Evolutionary conservation across 2,329 filamentous ascomycete genomes (phyloP).

Genomic region (Paraphoma chrysanthemicola): DNA sequence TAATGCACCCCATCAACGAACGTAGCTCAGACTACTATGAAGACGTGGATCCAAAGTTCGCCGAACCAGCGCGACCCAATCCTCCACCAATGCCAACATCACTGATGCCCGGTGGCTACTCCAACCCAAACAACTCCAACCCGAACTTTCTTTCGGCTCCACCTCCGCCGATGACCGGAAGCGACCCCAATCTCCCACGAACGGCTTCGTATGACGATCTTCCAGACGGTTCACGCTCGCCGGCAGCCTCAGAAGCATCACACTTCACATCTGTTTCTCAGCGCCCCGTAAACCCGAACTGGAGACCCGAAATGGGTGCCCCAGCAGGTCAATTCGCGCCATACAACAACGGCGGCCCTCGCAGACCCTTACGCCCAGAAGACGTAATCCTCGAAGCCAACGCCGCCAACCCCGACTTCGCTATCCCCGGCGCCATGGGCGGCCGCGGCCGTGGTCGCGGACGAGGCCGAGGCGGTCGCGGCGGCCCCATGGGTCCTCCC

Average conservation of each 20-base stretch:
- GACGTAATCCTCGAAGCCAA: conserved; percentile 73
- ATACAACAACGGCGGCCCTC: conserved; percentile 36
- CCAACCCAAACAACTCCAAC: conserved; percentile 30
- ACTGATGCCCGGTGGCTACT: conserved; percentile 43
- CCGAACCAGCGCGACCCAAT: conserved; percentile 52
- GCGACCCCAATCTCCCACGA: conserved; percentile 45
- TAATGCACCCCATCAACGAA: conserved; percentile 16
- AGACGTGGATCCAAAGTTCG: conserved; percentile 90
- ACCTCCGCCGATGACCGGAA: conserved; percentile 20
- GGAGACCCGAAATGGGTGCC: conserved; percentile 65
- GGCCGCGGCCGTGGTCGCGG: conserved; percentile 43
- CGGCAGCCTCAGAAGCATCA: conserved; percentile 75
- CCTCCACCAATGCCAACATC: conserved; percentile 41
- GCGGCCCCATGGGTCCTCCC: conserved; percentile 37
- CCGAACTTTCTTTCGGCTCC: conserved; percentile 31
- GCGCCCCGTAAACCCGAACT: conserved; percentile 85
- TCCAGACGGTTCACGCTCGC: conserved; percentile 70
- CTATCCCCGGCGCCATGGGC: conserved; percentile 62
- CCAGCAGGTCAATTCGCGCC: conserved; percentile 48
- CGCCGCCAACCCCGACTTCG: conserved; percentile 81
- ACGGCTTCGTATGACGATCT: conserved; percentile 68
- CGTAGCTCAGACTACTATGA: conserved; percentile 76
- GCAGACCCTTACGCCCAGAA: conserved; percentile 59
- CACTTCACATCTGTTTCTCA: conserved; percentile 93
- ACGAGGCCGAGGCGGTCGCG: conserved; percentile 36